Evolutionary conservation across 345 rosid species (phyloP).

Genomic region (Geranium rotundifolium): DNA sequence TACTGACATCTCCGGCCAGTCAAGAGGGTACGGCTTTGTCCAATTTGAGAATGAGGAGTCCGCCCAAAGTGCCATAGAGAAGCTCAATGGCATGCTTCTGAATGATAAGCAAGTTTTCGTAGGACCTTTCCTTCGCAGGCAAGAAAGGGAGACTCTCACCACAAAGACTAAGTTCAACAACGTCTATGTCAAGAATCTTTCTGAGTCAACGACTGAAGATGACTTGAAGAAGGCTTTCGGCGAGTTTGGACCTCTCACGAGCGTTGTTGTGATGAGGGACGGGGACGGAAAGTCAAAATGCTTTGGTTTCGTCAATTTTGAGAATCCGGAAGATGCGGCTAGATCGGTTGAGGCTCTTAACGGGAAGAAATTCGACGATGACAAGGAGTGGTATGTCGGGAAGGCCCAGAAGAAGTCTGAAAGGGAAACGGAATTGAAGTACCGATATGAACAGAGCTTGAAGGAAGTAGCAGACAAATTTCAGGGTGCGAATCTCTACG

Average conservation of each 20-base stretch:
- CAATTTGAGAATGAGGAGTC: slow-evolving; percentile 75
- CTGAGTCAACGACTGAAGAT: slow-evolving; percentile 65
- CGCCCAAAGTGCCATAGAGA: slow-evolving; percentile 68
- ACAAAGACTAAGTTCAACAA: slow-evolving; percentile 60
- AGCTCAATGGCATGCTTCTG: slow-evolving; percentile 78
- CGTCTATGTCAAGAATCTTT: slow-evolving; percentile 77
- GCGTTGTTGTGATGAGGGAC: slow-evolving; percentile 80
- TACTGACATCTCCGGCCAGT: slow-evolving; percentile 72
- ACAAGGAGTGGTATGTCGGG: background rate
- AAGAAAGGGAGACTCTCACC: slow-evolving; percentile 59
- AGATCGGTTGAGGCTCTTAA: slow-evolving; percentile 65
- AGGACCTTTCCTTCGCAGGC: slow-evolving; percentile 86
- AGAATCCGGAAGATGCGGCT: slow-evolving; percentile 78
- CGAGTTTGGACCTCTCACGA: slow-evolving; percentile 71
- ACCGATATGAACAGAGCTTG: slow-evolving; percentile 62
- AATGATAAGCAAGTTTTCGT: slow-evolving; percentile 96
- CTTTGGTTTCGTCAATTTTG: slow-evolving; percentile 95
- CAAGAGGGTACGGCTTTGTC: slow-evolving; percentile 92
- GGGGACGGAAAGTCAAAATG: slow-evolving; percentile 74
- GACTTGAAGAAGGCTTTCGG: slow-evolving; percentile 57
- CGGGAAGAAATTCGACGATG: background rate
- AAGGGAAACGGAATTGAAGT: slow-evolving; percentile 62
- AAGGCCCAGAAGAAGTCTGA: slow-evolving; percentile 48
- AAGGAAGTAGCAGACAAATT: slow-evolving; percentile 77
- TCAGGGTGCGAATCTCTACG: slow-evolving; percentile 77